Evolutionary conservation across 768 basidiomycete genomes (phyloP), one percentile per base, ranked within the genome.

Genomic region (Leccinum rimulosum): DNA sequence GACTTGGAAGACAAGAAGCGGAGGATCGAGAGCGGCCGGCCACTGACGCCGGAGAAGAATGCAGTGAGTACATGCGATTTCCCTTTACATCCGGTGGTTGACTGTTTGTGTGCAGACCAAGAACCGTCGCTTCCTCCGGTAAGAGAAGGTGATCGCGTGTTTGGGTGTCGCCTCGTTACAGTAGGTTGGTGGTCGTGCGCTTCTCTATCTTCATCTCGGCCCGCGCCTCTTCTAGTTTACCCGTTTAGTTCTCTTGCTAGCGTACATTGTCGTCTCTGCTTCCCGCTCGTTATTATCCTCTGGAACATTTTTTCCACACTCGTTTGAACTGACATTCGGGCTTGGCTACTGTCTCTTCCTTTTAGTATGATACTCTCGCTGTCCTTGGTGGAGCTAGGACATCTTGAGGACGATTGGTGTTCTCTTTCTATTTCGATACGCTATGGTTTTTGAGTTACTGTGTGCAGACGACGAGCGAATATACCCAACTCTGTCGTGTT

Each of bases 1-100:
- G 97, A 99, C 69, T 83, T 99, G 64, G 97, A 99, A 78, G 97
- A 98, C 72, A 98, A 97, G 87, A 97, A 96, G 86, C 83, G 92
- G 79, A 87, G 88, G 70, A 85, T 98, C 74, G 95, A 98, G 79
- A 89, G 86, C 64, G 96, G 96, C 51, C 84, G 96, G 70, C 94
- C 95, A 56, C 79, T 97, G 75, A 97, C 95, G 38, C 96, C 95
- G 19, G 95, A 98, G 79, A 96, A 95, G 82, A 80, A 83, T 61
- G 83, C 85, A 66, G 93, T 93, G 70, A 77, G 89, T 82, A 17
- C 57, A 56, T 51, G 40, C 49, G 35, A 55, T 25, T 50, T 49
- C 17, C 51, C 53, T 58, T 54, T 52, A 38, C 38, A 22, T 53
- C 19, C 40, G 19, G 19, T 60, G 47, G 17, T 61, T 66, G 43